Conservation (phyloP, 2,329 filamentous ascomycete genomes). For the Pezicula radicicola region DNA sequence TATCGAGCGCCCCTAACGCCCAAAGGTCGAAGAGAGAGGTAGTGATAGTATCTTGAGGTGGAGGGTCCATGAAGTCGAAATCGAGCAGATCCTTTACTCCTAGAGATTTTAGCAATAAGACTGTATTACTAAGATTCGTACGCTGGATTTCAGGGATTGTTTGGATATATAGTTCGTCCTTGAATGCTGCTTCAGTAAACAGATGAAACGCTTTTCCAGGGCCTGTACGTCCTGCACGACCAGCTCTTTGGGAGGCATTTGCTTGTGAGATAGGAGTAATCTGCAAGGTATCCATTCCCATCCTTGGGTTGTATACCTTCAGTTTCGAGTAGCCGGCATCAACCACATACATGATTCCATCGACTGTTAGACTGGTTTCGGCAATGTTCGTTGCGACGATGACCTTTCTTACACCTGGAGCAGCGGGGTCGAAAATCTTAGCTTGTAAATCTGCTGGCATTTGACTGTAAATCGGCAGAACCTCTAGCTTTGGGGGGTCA, state of each 20-base stretch:
- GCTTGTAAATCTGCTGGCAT: constrained; percentile 98
- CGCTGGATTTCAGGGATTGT: constrained; percentile 97
- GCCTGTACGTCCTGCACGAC: constrained; percentile 89
- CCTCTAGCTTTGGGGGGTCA: constrained; percentile 90
- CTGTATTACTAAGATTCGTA: constrained; percentile 93
- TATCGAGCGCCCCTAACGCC: constrained; percentile 91
- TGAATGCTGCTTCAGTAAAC: constrained; percentile 91
- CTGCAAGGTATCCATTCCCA: constrained; percentile 99
- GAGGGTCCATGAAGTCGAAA: constrained; percentile 99
- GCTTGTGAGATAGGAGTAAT: constrained; percentile 98
- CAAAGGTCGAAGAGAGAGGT: constrained; percentile 97
- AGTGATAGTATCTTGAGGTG: constrained; percentile 94
- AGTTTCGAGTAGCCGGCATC: constrained; percentile 95
- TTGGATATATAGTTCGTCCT: constrained; percentile 93
- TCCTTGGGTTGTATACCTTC: constrained; percentile 97
- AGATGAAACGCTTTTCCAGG: constrained; percentile 94
- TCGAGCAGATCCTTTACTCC: constrained; percentile 92
- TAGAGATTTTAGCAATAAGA: constrained; percentile 88
- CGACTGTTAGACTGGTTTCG: constrained; percentile 95
- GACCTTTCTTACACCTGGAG: constrained; percentile 89
- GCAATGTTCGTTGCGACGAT: constrained; percentile 99
- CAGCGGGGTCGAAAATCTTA: constrained; percentile 92
- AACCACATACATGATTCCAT: constrained; percentile 99
- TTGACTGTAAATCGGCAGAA: constrained; percentile 97
- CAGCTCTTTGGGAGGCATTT: constrained; percentile 89